Base-by-base conservation (phyloP, 163 green algal species). In the Picocystis sp. region DNA sequence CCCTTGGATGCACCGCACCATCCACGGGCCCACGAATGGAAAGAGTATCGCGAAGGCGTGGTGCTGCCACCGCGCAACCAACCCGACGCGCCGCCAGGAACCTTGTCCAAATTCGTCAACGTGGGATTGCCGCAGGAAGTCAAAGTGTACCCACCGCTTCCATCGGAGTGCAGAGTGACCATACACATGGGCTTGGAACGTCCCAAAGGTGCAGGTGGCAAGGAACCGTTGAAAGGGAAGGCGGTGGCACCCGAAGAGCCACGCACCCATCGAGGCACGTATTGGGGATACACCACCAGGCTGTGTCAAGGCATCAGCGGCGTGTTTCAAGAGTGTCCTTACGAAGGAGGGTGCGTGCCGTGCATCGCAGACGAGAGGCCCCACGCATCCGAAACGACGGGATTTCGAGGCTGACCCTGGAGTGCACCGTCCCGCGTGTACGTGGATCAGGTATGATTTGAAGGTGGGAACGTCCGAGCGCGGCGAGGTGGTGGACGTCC, bases 1-100 rank as follows among this genome's bases (percentile, higher is more conserved):
- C 82, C 82, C 3, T 55, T 94, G 47, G 82, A 94, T 47, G 75
- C 84, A 1, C 83, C 83, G 11, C 86, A 95, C 66, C 86, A 95
- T 60, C 65, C 82, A 52, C 65, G 86, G 3, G 65, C 69, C 11
- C 68, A 62, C 14, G 84, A 92, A 62, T 93, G 84, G 84, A 58
- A 65, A 19, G 57, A 58, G 3, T 95, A 80, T 57, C 60, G 87
- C 0, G 86, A 95, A 57, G 84, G 82, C 0, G 68, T 83, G 10
- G 73, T 92, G 15, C 53, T 71, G 17, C 22, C 62, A 58, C 13
- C 47, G 58, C 10, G 25, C 21, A 1, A 43, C 50, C 29, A 38
- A 8, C 29, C 29, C 5, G 29, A 38, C 8, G 29, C 29, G 29
- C 29, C 29, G 29, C 8, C 29, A 8, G 29, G 29, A 38, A 38